Evolutionary conservation across 2,329 filamentous ascomycete genomes (phyloP).

Genomic region (Alternaria angustiovoidea): DNA sequence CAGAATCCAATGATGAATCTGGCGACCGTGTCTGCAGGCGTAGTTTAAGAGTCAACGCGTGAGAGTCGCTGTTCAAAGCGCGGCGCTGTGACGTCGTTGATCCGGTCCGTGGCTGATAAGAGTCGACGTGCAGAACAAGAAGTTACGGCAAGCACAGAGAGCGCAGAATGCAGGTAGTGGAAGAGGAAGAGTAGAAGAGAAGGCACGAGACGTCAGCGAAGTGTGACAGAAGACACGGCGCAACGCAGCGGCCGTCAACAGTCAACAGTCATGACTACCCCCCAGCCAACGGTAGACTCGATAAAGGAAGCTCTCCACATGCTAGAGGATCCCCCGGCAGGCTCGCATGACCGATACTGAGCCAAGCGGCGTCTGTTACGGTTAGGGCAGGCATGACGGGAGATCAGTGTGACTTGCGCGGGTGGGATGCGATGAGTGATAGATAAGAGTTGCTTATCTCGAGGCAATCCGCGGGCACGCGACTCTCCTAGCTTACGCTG

Average conservation of each 20-base stretch:
- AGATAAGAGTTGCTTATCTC: constrained; percentile 30
- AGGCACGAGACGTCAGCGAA: constrained; percentile 4
- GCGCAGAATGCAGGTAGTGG: constrained; percentile 3
- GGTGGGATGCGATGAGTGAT: constrained; percentile 23
- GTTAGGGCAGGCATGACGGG: constrained; percentile 25
- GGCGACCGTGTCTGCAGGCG: neutral
- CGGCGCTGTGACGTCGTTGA: constrained; percentile 24
- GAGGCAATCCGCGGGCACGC: constrained; percentile 10
- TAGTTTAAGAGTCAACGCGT: neutral
- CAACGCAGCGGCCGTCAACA: constrained; percentile 14
- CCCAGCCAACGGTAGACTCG: constrained; percentile 7
- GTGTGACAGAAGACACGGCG: constrained; percentile 7
- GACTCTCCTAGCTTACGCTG: constrained; percentile 5
- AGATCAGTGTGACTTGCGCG: constrained; percentile 23
- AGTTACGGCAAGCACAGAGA: constrained; percentile 5
- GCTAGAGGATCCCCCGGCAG: constrained; percentile 31
- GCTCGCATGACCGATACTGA: constrained; percentile 37
- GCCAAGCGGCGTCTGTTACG: constrained; percentile 24
- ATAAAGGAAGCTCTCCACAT: constrained; percentile 22
- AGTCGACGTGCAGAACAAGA: constrained; percentile 10
- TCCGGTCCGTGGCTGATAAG: constrained; percentile 14
- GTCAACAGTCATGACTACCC: constrained; percentile 27
- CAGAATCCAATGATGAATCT: neutral
- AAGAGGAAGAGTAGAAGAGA: constrained; percentile 9
- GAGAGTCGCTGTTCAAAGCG: constrained; percentile 7